Conservation (phyloP, 1,284 basidiomycete genomes). For the Apiotrichum porosum region DNA sequence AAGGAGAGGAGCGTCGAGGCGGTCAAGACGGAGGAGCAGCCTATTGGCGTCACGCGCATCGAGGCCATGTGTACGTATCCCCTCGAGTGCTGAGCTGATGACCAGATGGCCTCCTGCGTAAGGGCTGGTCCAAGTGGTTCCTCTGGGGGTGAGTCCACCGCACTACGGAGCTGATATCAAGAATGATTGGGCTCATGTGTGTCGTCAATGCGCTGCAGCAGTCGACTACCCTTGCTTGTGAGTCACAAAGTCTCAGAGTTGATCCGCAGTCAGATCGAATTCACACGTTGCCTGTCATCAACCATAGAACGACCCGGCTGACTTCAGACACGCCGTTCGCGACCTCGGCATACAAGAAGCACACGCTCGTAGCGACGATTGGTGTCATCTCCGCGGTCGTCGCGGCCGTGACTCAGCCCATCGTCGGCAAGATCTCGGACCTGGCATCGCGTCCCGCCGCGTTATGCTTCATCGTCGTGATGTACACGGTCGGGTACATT, state of each 20-base stretch:
- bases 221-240: too few relatives aligned
- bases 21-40: too few relatives aligned
- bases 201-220: too few relatives aligned
- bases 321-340: too few relatives aligned
- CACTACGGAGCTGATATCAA: conserved; percentile 25
- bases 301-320: too few relatives aligned
- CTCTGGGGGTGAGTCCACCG: conserved; percentile 18
- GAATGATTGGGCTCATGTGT: too few relatives aligned
- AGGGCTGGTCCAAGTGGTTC: conserved; percentile 22
- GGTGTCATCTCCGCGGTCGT: conserved; percentile 39
- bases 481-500: conserved; percentile 37
- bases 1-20: too few relatives aligned
- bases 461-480: conserved; percentile 22
- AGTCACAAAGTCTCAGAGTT: too few relatives aligned
- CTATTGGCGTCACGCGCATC: conserved; percentile 39
- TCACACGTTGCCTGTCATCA: too few relatives aligned
- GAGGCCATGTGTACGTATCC: conserved; percentile 35
- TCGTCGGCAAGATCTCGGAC: conserved; percentile 39
- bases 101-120: conserved; percentile 28
- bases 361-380: conserved; percentile 42
- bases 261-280: too few relatives aligned
- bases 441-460: conserved; percentile 26
- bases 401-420: conserved; percentile 37
- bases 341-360: conserved; percentile 41
- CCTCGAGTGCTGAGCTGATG: not conserved